These are phyloP conservation scores for Aspergillus hiratsukae DNA, from an alignment of 2,329 filamentous ascomycete genomes.

Conservation along the genomic window DNA sequence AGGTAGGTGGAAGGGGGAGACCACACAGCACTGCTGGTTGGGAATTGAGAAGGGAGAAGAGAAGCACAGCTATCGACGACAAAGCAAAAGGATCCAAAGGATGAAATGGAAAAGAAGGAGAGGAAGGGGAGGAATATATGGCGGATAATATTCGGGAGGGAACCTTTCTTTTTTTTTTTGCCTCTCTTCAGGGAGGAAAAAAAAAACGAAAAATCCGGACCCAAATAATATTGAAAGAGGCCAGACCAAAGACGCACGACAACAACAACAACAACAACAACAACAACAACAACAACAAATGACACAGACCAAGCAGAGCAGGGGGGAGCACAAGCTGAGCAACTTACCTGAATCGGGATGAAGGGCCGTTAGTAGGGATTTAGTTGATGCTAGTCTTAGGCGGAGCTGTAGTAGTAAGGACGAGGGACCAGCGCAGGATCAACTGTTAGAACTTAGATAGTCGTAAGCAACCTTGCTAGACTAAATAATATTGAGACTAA, in stretches of 20 bases:
- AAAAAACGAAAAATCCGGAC: slow-evolving; percentile 2
- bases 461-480: not conserved
- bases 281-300: not conserved
- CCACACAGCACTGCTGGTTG: slow-evolving; percentile 28
- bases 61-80: slow-evolving; percentile 5
- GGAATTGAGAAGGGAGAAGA: slow-evolving; percentile 3
- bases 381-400: slow-evolving; percentile 8
- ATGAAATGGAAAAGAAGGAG: not conserved
- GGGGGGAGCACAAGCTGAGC: slow-evolving; percentile 4
- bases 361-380: slow-evolving; percentile 15
- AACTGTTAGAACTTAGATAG: not conserved
- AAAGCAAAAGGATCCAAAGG: slow-evolving; percentile 7
- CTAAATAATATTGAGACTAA: not conserved
- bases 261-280: not conserved
- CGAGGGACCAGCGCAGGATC: not conserved
- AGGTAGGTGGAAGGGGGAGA: slow-evolving; percentile 9
- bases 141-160: not conserved
- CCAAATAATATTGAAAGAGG: not conserved
- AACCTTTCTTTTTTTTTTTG: not conserved
- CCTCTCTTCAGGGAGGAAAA: no score
- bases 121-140: not conserved
- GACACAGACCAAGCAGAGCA: slow-evolving; percentile 1
- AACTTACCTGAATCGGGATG: slow-evolving; percentile 19
- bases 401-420: not conserved
- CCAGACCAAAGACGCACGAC: not conserved